Evolutionary conservation across 805 yeast species (phyloP), one percentile per base, ranked within the genome.

Genomic region (Wickerhamiella alocasiicola): DNA sequence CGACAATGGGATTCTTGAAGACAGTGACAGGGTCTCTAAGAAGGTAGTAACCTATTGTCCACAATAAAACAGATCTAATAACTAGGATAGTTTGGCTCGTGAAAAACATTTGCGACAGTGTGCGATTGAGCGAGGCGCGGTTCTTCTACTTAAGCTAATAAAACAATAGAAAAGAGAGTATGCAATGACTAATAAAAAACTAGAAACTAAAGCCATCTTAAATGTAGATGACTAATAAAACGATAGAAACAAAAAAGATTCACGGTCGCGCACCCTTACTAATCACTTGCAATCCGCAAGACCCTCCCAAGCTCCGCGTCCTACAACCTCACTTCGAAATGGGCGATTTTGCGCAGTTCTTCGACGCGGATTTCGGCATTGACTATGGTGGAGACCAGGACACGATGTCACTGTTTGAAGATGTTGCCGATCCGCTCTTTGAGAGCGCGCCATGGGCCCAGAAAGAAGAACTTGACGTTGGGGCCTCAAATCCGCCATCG

Each of bases 1-100:
- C 46, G 11, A 57, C 55, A 4, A 49, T 39, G 11, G 47, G 17
- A 45, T 51, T 56, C 12, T 48, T 44, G 37, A 51, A 43, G 9
- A 58, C 38, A n/a, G 43, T 34, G 24, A 30, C 36, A 7, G 63
- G 62, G 16, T 51, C 49, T 11, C 44, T 44, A 15, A 57, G 39
- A 35, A 60, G 44, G 42, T 53, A 54, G 44, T 41, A 56, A 3
- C 58, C 55, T 16, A 54, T 15, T 15, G 57, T 42, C 50, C 51
- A 43, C 24, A 55, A 51, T 38, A 51, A 41, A 11, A 47, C 39
- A 9, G 54, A 46, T 15, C 57, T 43, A 28, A 49, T 39, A 27
- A 55, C 32, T 12, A 52, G 45, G 37, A 53, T 39, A 4, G 52
- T 46, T 9, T n/a, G 23, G 21, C 36, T 32, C n/a, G 36, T 20